Base-by-base conservation (phyloP, 352 stramenopile species). In the Phytophthora hybrid region DNA sequence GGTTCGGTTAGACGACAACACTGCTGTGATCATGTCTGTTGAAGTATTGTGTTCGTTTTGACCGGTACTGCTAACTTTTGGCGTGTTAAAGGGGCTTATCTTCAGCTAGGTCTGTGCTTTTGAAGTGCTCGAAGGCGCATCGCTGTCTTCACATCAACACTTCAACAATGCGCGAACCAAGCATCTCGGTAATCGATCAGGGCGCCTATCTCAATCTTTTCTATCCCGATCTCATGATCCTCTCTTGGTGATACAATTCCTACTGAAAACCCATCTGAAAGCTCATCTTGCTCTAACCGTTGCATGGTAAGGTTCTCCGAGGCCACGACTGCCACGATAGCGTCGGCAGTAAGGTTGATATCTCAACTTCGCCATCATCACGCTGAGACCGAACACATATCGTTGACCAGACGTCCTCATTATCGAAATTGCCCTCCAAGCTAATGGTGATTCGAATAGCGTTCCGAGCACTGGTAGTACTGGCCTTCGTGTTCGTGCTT, bases 171-270 rank as follows among this genome's bases (percentile, higher is more conserved):
- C n/a, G n/a, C n/a, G n/a, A n/a, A n/a, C n/a, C n/a, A n/a, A n/a
- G n/a, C 41, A 56, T 73, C 66, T 73, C 66, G 66, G 58, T 73
- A 73, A 73, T 73, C 66, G 66, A 41, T n/a, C n/a, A n/a, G n/a
- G n/a, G n/a, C 57, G 49, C 66, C 58, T 62, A 67, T 73, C 58
- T 73, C 66, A 73, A 61, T 73, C 57, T 60, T 68, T 73, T 46
- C 10, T 31, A 67, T 67, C 59, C 66, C 49, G 29, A 73, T 73
- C 66, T 31, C 66, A 73, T 37, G 66, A 73, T 68, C 49, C 31
- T 26, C 4, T 23, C n/a, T 6, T 11, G 9, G 7, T 10, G 37
- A 68, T 67, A 72, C 65, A 56, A 23, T 44, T 54, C n/a, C 21
- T 32, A 68, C 39, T 62, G 19, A 63, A 61, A 59, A 11, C 21